Percentiles rank a stretch among this genome's conserved stretches.
Evolutionary conservation across 1,284 basidiomycete genomes (phyloP).

Genomic region (Abortiporus biennis): DNA sequence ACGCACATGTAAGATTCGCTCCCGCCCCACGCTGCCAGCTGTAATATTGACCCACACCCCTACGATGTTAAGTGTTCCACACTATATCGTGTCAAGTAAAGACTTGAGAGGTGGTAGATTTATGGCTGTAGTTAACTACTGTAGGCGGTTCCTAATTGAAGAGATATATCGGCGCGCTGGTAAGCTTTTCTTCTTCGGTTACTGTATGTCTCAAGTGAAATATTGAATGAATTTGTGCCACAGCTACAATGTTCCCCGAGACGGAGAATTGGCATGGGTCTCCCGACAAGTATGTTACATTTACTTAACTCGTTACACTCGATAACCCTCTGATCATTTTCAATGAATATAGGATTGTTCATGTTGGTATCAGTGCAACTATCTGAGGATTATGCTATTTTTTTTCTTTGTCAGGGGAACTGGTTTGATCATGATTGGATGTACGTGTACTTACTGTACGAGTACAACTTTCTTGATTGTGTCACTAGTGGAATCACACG

Average conservation of each 20-base stretch:
- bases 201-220: background rate
- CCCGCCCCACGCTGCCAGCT: background rate
- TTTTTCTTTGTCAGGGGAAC: no score
- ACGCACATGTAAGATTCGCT: constrained; percentile 51
- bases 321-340: background rate
- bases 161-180: constrained; percentile 48
- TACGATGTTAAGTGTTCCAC: constrained; percentile 39
- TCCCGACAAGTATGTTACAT: constrained; percentile 41
- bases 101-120: constrained; percentile 25
- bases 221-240: constrained; percentile 2
- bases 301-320: constrained; percentile 4
- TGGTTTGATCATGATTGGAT: no score
- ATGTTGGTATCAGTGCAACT: constrained; percentile 39
- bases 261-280: constrained; percentile 48
- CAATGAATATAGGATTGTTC: constrained; percentile 38
- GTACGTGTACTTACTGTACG: no score
- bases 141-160: constrained; percentile 46
- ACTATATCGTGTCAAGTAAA: constrained; percentile 50
- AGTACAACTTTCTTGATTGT: no score
- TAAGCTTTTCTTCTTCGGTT: constrained; percentile 17
- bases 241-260: constrained; percentile 51
- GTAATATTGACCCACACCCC: background rate
- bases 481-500: no score
- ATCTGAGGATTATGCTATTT: no score
- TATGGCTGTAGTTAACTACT: constrained; percentile 32